These are phyloP conservation scores for Paramecium pentaurelia DNA, from an alignment of 73 alveolate genomes.

Conservation along the genomic window DNA sequence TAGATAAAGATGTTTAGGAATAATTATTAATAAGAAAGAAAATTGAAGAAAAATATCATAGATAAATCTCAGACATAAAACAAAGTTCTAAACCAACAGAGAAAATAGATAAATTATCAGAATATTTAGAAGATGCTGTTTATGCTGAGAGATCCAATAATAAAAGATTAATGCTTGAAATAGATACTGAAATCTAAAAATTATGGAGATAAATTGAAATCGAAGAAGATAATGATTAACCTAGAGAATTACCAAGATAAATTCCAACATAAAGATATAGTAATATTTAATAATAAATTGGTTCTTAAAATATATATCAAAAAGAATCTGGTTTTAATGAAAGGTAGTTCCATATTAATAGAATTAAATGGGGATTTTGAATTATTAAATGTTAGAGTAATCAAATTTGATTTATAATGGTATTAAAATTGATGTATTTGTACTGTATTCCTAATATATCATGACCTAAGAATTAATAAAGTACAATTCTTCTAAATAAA, in stretches of 20 bases:
- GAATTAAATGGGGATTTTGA: background rate
- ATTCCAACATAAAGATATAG: background rate
- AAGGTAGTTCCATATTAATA: background rate
- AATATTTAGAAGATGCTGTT: background rate
- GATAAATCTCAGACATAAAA: background rate
- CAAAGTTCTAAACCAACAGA: background rate
- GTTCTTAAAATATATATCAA: background rate
- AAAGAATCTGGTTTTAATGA: background rate
- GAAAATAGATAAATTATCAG: background rate
- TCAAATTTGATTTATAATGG: slow-evolving; percentile 62
- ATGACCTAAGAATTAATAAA: slow-evolving; percentile 76
- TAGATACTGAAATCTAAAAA: background rate
- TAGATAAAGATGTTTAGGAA: background rate
- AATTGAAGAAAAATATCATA: background rate
- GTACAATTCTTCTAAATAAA: slow-evolving; percentile 78
- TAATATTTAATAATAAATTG: background rate
- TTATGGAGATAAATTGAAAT: background rate
- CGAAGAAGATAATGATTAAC: background rate
- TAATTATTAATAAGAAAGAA: background rate
- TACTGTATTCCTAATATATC: slow-evolving; percentile 69
- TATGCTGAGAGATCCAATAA: background rate
- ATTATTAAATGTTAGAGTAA: background rate
- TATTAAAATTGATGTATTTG: slow-evolving; percentile 68
- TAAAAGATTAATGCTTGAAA: background rate
- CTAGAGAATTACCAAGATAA: background rate